Conservation (phyloP, 2,329 filamentous ascomycete species). For the Cercospora sp. region DNA sequence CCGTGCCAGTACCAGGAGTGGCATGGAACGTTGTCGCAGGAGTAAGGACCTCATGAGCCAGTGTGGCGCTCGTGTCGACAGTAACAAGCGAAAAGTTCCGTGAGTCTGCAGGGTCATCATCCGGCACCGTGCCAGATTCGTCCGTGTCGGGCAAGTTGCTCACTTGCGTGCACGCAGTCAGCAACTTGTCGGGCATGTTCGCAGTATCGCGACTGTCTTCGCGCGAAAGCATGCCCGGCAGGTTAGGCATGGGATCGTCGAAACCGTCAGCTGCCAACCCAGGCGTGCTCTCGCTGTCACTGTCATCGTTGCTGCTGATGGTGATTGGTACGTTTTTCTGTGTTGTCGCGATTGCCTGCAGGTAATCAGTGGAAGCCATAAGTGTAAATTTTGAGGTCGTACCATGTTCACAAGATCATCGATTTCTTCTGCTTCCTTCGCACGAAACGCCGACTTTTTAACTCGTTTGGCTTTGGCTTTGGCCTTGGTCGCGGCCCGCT, state of each 20-base stretch:
- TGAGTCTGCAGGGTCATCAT: not conserved
- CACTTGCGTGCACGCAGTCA: not conserved
- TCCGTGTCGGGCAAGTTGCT: slow-evolving; percentile 1
- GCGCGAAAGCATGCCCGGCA: not conserved
- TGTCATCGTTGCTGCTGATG: slow-evolving; percentile 1
- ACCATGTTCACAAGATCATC: slow-evolving; percentile 15
- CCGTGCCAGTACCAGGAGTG: not conserved
- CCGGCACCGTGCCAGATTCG: not conserved
- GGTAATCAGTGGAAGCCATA: not conserved
- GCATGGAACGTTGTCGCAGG: not conserved
- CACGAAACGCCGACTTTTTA: not conserved
- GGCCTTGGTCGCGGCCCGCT: not conserved
- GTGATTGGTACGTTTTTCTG: not conserved
- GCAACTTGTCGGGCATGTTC: not conserved
- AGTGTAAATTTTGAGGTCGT: not conserved
- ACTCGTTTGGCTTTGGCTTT: not conserved
- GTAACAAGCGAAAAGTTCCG: not conserved
- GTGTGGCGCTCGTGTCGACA: not conserved
- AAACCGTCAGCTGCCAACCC: not conserved
- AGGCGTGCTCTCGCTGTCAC: not conserved
- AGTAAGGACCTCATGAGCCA: not conserved
- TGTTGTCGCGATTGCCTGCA: not conserved
- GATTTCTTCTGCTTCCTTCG: not conserved
- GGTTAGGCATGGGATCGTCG: not conserved
- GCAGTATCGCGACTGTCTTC: not conserved